These are phyloP conservation scores for Arthrocladium fulminans DNA, from an alignment of 2,329 filamentous ascomycete genomes.

Conservation along the genomic window DNA sequence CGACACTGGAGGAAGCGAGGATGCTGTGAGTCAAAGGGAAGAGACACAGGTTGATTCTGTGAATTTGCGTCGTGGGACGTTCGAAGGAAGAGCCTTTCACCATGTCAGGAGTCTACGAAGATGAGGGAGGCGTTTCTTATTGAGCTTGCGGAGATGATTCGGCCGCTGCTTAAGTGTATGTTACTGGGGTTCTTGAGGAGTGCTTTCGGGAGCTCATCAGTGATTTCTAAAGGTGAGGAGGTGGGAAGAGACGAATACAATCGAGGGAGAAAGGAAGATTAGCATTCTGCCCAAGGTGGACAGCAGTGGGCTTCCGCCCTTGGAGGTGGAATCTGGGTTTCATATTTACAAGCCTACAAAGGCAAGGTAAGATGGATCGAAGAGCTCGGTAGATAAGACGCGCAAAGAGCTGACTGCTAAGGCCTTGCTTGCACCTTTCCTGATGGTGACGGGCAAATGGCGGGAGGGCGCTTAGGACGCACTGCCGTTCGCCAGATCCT, in stretches of 20 bases:
- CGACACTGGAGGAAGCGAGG: conserved; percentile 17
- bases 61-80: conserved; percentile 20
- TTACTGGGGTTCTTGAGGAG: conserved; percentile 19
- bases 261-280: conserved; percentile 20
- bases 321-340: conserved; percentile 18
- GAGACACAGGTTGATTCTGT: conserved; percentile 19
- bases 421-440: no score
- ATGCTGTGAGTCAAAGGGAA: conserved; percentile 17
- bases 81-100: conserved; percentile 17
- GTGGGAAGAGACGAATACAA: conserved; percentile 17
- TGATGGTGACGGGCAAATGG: no score
- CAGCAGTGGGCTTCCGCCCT: conserved; percentile 29
- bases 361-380: neutral
- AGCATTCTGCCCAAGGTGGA: conserved; percentile 24
- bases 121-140: conserved; percentile 20
- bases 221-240: conserved; percentile 21
- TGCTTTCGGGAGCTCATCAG: conserved; percentile 14
- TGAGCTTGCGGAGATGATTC: conserved; percentile 20
- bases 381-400: no score
- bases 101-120: conserved; percentile 18
- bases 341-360: conserved; percentile 12
- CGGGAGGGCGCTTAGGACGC: neutral
- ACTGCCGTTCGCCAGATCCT: neutral
- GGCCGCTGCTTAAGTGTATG: conserved; percentile 18
- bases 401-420: no score